phyloP scores from a whole-genome alignment of 2,329 filamentous ascomycete species.

The Epichloe coenophiala region DNA sequence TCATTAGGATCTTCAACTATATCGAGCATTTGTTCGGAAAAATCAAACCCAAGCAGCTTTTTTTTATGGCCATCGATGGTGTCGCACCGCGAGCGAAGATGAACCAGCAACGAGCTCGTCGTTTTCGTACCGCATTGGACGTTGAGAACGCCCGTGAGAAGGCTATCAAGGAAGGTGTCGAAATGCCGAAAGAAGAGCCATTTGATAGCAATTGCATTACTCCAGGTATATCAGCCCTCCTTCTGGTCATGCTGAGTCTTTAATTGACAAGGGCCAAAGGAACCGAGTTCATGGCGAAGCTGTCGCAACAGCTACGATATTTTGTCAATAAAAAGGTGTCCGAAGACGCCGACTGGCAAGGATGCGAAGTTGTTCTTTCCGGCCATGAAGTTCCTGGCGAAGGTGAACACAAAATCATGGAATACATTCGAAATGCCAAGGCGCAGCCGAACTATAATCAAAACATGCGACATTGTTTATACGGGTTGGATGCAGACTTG shows the following conservation, averaged over 20 bases:
- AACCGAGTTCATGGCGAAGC: constrained; percentile 94
- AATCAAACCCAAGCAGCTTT: constrained; percentile 95
- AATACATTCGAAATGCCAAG: constrained; percentile 96
- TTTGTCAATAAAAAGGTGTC: constrained; percentile 98
- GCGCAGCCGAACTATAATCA: constrained; percentile 85
- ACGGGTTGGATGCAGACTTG: constrained; percentile 90
- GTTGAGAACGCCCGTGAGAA: constrained; percentile 82
- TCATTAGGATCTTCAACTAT: constrained; percentile 99
- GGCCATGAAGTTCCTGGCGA: constrained; percentile 97
- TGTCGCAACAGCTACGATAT: constrained; percentile 89
- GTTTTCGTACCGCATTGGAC: constrained; percentile 89
- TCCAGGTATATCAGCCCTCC: constrained; percentile 41
- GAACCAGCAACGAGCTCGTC: constrained; percentile 94
- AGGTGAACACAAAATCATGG: constrained; percentile 99
- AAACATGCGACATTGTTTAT: constrained; percentile 91
- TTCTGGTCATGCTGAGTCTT: no score
- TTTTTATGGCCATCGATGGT: constrained; percentile 99
- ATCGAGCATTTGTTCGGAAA: constrained; percentile 98
- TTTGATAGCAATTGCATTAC: constrained; percentile 99
- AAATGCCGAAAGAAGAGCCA: constrained; percentile 87
- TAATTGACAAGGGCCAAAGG: constrained; percentile 24
- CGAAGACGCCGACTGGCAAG: constrained; percentile 95
- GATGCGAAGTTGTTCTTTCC: constrained; percentile 87
- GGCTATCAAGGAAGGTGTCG: constrained; percentile 74
- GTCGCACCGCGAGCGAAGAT: constrained; percentile 97